Evolutionary conservation across 2,329 filamentous ascomycete species (phyloP), one percentile per base, ranked within the genome.

Genomic region (Cercospora citrullina): DNA sequence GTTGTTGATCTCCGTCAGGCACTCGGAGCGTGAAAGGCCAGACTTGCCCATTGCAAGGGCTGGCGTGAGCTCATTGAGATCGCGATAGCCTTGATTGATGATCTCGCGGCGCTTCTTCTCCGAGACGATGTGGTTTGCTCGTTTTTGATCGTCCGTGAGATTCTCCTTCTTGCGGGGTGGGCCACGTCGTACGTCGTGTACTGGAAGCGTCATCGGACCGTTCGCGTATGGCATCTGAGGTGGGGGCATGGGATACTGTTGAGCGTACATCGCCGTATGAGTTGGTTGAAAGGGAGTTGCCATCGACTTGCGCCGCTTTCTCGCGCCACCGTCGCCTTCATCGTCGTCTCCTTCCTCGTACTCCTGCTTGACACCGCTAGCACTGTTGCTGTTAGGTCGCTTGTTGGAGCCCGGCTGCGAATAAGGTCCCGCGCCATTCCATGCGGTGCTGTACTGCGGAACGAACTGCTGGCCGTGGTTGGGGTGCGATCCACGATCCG

Each of bases 41-140:
- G 1, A 91, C 93, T 76, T 94, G 91, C 1, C 93, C 93, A 74
- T 92, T 87, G 66, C 63, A 63, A 96, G 84, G 0, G 91, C 92
- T 0, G 93, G 93, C 0, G 96, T 92, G 31, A 96, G 84, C 64
- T 89, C 87, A 16, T 91, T 91, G 33, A 97, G 86, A 36, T 89
- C 87, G 79, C 96, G 92, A 78, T 96, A 96, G 65, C 91, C 92
- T 67, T 92, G 89, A 57, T 93, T 87, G 72, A 97, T 96, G 16
- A 90, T 91, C 67, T 89, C 86, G 57, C 89, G 87, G 36, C 89
- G 87, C 79, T 90, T 88, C 75, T 87, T 85, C 77, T 88, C 86
- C 5, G 88, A 90, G 23, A 87, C 86, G 74, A 91, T 91, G 79
- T 91, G 90, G 77, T 92, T 91, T 74, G 86, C 87, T 77, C 91